Evolutionary conservation across 2,329 filamentous ascomycete genomes (phyloP), one percentile per base, ranked within the genome.

Genomic region (Epichloe coenophiala): DNA sequence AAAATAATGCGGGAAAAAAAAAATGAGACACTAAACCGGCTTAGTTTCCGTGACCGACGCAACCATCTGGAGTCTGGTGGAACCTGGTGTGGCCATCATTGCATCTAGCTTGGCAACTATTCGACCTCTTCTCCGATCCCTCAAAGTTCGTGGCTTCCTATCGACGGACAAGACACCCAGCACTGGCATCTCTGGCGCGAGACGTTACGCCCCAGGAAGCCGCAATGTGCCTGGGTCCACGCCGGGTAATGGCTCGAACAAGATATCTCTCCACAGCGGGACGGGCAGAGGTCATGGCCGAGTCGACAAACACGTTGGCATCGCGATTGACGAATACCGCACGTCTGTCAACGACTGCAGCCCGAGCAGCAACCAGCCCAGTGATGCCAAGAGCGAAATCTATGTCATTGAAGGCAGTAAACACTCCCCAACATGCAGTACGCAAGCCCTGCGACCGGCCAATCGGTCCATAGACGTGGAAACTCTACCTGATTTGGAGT

Each of bases 31-130:
- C 57, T 63, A 45, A 45, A 65, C 46, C 7, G 17, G 1, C 36
- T 8, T 44, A 76, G 73, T 68, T 58, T 66, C 68, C 48, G 72
- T 68, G 21, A 78, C 74, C 4, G 66, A 76, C 53, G 69, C 74
- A 37, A 74, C 76, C 69, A 67, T 78, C 6, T 79, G 76, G 76
- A 78, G 74, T 9, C 62, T 78, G n/a, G 65, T 78, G 49, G 76
- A 79, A 57, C 75, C 75, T 2, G 75, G 74, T 5, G 70, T 78
- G 21, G 75, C 75, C 52, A 79, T 78, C 44, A 60, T 73, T 27
- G 76, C 76, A 12, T 71, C 75, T 2, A 76, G 73, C 53, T 64
- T 78, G 11, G 73, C 73, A 21, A 79, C 76, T 5, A 74, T 78
- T 35, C 71, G 75, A 3, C 76, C 76, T 4, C 66, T 79, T 1